Evolutionary conservation across 2,329 filamentous ascomycete genomes (phyloP).

Genomic region (Aspergillus pseudoterreus): DNA sequence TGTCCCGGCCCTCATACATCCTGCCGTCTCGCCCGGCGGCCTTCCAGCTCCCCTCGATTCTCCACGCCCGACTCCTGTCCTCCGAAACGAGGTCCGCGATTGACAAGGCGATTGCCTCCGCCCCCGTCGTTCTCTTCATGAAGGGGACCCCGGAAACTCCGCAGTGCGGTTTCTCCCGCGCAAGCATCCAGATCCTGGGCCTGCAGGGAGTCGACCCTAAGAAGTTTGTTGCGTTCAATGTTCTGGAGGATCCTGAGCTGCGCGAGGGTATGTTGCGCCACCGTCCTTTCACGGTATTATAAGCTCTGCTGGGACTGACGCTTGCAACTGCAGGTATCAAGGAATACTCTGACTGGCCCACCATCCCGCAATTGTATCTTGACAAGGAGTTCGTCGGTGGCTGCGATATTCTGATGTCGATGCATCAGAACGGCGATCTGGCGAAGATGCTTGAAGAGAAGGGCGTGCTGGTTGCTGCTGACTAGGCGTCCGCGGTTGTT

Average conservation of each 20-base stretch:
- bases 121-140: constrained; percentile 97
- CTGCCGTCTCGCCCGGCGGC: constrained; percentile 18
- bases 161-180: constrained; percentile 94
- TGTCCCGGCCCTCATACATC: constrained; percentile 22
- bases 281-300: neutral
- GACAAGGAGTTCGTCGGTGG: constrained; percentile 95
- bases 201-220: constrained; percentile 90
- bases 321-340: constrained; percentile 69
- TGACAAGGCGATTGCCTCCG: constrained; percentile 80
- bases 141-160: constrained; percentile 96
- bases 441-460: constrained; percentile 91
- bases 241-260: constrained; percentile 85
- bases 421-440: constrained; percentile 94
- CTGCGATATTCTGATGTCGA: constrained; percentile 94
- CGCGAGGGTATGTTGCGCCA: constrained; percentile 61
- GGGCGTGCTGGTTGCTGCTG: constrained; percentile 69
- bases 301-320: constrained; percentile 1
- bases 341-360: constrained; percentile 98
- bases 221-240: constrained; percentile 98
- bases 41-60: constrained; percentile 36
- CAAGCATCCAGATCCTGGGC: constrained; percentile 90
- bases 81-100: constrained; percentile 77
- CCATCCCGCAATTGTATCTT: constrained; percentile 94
- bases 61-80: constrained; percentile 65
- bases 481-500: constrained; percentile 28